Base-by-base conservation (phyloP, 1,284 basidiomycete species). In the Ceratorhiza oryzae-sativae region DNA sequence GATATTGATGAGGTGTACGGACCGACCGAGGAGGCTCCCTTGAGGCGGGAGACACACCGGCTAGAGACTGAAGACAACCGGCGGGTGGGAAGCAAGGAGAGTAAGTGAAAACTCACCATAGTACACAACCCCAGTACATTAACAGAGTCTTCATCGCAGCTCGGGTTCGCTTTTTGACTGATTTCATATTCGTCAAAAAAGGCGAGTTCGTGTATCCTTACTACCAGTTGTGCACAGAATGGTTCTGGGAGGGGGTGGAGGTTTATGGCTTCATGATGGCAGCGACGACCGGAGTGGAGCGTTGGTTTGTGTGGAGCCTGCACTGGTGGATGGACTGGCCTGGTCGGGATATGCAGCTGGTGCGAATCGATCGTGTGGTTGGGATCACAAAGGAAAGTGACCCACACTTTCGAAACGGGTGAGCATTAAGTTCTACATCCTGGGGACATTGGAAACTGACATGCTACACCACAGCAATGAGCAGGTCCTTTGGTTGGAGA, bases 151-250 rank as follows among this genome's bases (percentile, higher is more conserved):
- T n/a, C n/a, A 48, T 18, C n/a, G 1, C 13, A 68, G 65, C 27
- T 23, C 34, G 41, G 36, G 15, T 68, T 5, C 39, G 65, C 8
- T 23, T 41, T 10, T 27, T 68, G 1, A 46, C 49, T 23, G 51
- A 46, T 15, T 68, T 68, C 12, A 32, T 68, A 13, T 56, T 68
- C 39, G 53, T 56, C 12, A 68, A 58, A 30, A 18, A 68, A 25
- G 65, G 65, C 1, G 20, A 46, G 39, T 1, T 68, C 2, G 65
- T 46, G 15, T 48, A 32, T 18, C 65, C 65, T 18, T 4, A 9
- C 12, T 32, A 42, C 39, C n/a, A 56, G 1, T 15, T 3, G 3
- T 61, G 59, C 41, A 34, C 65, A 3, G 25, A 30, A 15, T 39
- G 34, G 9, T 68, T 51, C 25, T 68, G 65, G 65, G 9, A 45